Percentiles rank a stretch among this genome's conserved stretches.
Evolutionary conservation across 2,329 filamentous ascomycete genomes (phyloP).

Genomic region (Akanthomyces muscarius): DNA sequence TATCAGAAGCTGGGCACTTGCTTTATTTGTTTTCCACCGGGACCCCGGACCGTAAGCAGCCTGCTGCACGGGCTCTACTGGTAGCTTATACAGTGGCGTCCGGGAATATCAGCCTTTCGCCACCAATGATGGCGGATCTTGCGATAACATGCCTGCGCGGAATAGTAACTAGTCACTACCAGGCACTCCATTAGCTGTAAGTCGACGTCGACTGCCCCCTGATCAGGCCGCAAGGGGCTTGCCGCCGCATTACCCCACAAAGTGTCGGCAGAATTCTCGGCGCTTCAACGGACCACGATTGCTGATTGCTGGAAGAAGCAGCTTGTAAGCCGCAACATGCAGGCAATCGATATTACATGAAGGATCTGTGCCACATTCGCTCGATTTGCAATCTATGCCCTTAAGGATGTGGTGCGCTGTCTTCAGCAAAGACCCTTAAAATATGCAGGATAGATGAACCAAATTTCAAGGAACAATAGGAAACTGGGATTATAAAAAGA

Average conservation of each 20-base stretch:
- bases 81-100: background rate
- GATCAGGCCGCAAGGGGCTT: background rate
- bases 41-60: background rate
- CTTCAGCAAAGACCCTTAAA: background rate
- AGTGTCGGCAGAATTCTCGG: constrained; percentile 12
- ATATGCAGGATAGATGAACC: background rate
- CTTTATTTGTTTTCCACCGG: background rate
- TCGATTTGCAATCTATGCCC: background rate
- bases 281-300: background rate
- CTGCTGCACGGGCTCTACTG: background rate
- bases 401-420: background rate
- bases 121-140: background rate
- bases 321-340: background rate
- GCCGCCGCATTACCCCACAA: constrained; percentile 14
- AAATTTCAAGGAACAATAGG: no score
- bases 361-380: background rate
- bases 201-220: background rate
- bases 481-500: no score
- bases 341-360: background rate
- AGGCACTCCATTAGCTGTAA: background rate
- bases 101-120: background rate
- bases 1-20: background rate
- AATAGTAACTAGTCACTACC: background rate
- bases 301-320: background rate
- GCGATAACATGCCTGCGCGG: background rate